Base-by-base conservation (phyloP, 495 filamentous ascomycete species). In the Amniculicola lignicola region DNA sequence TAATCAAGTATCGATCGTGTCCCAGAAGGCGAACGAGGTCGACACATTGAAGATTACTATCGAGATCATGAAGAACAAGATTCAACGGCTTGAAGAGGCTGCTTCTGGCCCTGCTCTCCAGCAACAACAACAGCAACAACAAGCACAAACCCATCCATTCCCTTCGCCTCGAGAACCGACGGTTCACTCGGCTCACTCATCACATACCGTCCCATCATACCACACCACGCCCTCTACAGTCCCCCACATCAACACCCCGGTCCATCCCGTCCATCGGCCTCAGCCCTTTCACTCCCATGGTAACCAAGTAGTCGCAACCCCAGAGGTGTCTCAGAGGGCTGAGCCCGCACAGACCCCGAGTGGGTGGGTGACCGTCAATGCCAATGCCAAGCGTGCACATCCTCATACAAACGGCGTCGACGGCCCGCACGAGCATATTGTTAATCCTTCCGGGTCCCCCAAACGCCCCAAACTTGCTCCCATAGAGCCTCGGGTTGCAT, bases 381-480 rank as follows among this genome's bases (percentile, higher is more conserved):
- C 59, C 6, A 46, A 49, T 38, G 33, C 29, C 4, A 68, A 68
- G 33, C 63, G 66, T 3, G 40, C 59, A 21, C 59, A 58, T 22
- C 38, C 51, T 10, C n/a, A n/a, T n/a, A n/a, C n/a, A n/a, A 58
- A 48, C 23, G 60, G 53, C 15, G 27, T 53, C 12, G 57, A 63
- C 16, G 49, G 41, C 19, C 45, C 52, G 19, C 51, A 61, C 42
- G 57, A 52, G 21, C 14, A 27, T 11, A 14, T 44, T 16, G 40
- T 47, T 22, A 47, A 55, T 18, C 40, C 48, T 10, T 18, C 55
- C 28, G 68, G 61, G 31, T 71, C 69, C 6, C 70, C 70, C 1
- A 72, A 72, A 45, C 62, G 70, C 23, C 69, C 63, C 9, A 67
- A 65, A 45, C 63, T 71, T 14, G 68, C 69, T 31, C 66, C 69